Evolutionary conservation across 2,329 filamentous ascomycete genomes (phyloP).

Genomic region (Blastomyces parvus): DNA sequence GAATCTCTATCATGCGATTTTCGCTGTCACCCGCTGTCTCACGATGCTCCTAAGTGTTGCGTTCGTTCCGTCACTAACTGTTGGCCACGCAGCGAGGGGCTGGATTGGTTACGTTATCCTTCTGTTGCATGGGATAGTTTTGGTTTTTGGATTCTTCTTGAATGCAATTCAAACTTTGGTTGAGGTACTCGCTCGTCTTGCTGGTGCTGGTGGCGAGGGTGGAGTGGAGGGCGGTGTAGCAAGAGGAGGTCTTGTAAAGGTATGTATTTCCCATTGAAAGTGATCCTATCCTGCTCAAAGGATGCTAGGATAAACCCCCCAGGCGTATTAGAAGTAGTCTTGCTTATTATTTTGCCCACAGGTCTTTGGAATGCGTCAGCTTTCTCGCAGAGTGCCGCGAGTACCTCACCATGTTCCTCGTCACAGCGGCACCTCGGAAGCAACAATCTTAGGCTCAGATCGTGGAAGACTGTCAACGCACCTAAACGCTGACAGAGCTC

Average conservation of each 20-base stretch:
- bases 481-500: constrained; percentile 44
- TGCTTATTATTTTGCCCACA: constrained; percentile 16
- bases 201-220: constrained; percentile 68
- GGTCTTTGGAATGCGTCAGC: constrained; percentile 82
- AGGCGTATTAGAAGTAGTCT: neutral
- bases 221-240: constrained; percentile 52
- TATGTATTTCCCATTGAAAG: constrained; percentile 23
- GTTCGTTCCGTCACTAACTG: constrained; percentile 73
- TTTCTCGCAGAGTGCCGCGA: constrained; percentile 62
- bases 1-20: constrained; percentile 89
- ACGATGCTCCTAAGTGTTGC: constrained; percentile 67
- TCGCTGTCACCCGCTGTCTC: constrained; percentile 65
- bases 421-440: constrained; percentile 71
- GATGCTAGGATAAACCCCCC: neutral
- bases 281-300: neutral
- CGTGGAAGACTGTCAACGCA: constrained; percentile 54
- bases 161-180: constrained; percentile 85
- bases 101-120: constrained; percentile 95
- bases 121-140: constrained; percentile 69
- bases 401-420: constrained; percentile 54
- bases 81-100: constrained; percentile 69
- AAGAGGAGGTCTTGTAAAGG: constrained; percentile 73
- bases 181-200: constrained; percentile 73
- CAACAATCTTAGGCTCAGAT: constrained; percentile 66
- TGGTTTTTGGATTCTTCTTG: constrained; percentile 86